These are phyloP conservation scores for Sphaerostilbella broomeana DNA, from an alignment of 2,329 filamentous ascomycete species.

Conservation along the genomic window DNA sequence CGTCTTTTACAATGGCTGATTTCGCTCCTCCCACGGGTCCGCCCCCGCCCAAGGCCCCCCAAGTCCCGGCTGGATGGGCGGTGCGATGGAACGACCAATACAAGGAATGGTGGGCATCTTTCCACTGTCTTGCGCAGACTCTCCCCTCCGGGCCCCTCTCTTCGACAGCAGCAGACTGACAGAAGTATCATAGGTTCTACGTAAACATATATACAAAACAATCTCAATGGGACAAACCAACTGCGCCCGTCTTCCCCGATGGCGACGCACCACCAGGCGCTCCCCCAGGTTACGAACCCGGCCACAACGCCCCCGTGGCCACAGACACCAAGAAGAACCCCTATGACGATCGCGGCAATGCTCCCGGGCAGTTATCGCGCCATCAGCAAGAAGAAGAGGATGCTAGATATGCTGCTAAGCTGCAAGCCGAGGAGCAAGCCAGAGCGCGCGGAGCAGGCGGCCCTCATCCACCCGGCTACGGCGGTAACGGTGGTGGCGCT, in stretches of 20 bases:
- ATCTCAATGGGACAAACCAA: constrained; percentile 86
- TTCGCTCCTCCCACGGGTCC: constrained; percentile 48
- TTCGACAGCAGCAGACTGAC: too few relatives aligned
- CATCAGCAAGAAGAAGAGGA: constrained; percentile 49
- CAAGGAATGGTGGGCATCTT: constrained; percentile 64
- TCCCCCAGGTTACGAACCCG: constrained; percentile 57
- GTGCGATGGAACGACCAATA: constrained; percentile 83
- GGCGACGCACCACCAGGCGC: constrained; percentile 43
- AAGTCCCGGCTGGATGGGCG: constrained; percentile 64
- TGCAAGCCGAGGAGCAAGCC: constrained; percentile 80
- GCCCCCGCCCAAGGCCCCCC: constrained; percentile 56
- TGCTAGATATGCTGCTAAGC: constrained; percentile 63
- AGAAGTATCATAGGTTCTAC: constrained; percentile 91
- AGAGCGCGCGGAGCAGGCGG: constrained; percentile 34
- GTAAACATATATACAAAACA: constrained; percentile 82
- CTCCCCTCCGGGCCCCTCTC: too few relatives aligned
- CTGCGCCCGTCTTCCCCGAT: constrained; percentile 54
- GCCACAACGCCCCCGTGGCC: constrained; percentile 30
- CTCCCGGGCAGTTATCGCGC: constrained; percentile 28
- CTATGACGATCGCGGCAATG: constrained; percentile 44
- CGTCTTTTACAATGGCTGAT: constrained; percentile 40
- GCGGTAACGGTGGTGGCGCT: constrained; percentile 23
- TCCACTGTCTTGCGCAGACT: too few relatives aligned
- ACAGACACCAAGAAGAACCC: constrained; percentile 64
- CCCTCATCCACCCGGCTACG: constrained; percentile 24